Evolutionary conservation across 805 yeast genomes (phyloP).

Genomic region (Priceomyces carsonii): DNA sequence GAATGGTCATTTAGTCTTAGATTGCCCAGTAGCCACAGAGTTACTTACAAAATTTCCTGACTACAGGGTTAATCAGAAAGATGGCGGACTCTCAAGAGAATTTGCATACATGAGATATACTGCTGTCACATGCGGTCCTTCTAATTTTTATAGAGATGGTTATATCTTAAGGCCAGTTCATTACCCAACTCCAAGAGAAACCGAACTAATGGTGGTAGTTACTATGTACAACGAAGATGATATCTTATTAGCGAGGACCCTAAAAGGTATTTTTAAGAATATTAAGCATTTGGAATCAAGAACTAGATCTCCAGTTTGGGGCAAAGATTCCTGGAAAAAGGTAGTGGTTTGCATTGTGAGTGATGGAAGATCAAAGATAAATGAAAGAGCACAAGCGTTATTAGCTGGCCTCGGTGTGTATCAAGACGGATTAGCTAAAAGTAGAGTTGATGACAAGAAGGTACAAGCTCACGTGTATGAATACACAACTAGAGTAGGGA

Average conservation of each 20-base stretch:
- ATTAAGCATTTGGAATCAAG: constrained; percentile 56
- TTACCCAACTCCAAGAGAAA: constrained; percentile 52
- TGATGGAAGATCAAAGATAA: constrained; percentile 68
- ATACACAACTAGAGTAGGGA: constrained; percentile 61
- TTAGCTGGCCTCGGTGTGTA: constrained; percentile 66
- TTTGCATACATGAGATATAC: constrained; percentile 61
- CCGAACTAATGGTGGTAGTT: constrained; percentile 61
- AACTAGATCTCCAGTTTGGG: constrained; percentile 49
- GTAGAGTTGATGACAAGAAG: constrained; percentile 56
- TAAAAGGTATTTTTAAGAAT: constrained; percentile 65
- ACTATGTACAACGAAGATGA: constrained; percentile 74
- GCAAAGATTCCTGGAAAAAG: constrained; percentile 56
- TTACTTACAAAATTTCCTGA: constrained; percentile 43
- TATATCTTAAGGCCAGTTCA: constrained; percentile 57
- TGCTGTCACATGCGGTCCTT: constrained; percentile 72
- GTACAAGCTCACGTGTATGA: constrained; percentile 68
- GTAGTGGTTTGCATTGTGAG: constrained; percentile 62
- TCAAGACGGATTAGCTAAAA: constrained; percentile 66
- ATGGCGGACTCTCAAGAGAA: constrained; percentile 49
- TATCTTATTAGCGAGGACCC: constrained; percentile 56
- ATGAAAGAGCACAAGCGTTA: constrained; percentile 61
- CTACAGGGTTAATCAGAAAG: constrained; percentile 30
- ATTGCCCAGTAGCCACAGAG: constrained; percentile 48
- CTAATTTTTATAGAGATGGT: constrained; percentile 56
- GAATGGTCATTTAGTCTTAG: constrained; percentile 47